Evolutionary conservation across 306 rosid species (phyloP).

Genomic region (Dryas octopetala): DNA sequence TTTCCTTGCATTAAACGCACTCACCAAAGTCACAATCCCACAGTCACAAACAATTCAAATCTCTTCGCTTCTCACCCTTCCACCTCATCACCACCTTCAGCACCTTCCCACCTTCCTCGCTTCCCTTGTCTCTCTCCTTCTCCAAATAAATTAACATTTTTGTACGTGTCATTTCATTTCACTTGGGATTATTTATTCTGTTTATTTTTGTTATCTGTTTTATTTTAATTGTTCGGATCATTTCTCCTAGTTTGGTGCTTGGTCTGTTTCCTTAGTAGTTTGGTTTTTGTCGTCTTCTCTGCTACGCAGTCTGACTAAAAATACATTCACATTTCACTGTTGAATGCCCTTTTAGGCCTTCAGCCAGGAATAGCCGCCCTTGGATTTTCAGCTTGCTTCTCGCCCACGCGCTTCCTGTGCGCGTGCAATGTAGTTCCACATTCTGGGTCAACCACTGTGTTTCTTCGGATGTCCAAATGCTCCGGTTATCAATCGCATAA

Average conservation of each 20-base stretch:
- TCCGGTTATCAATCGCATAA: background rate
- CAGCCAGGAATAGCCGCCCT: background rate
- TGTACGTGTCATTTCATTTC: background rate
- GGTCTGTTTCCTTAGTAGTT: background rate
- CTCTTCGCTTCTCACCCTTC: background rate
- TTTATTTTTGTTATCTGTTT: background rate
- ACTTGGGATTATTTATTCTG: background rate
- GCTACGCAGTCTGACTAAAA: background rate
- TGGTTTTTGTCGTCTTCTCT: slow-evolving; percentile 29
- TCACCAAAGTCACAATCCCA: slow-evolving; percentile 16
- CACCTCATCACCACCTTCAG: too few relatives aligned
- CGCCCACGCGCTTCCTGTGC: background rate
- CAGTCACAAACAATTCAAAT: background rate
- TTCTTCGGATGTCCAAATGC: background rate
- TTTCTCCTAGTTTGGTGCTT: background rate
- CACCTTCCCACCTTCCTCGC: slow-evolving; percentile 29
- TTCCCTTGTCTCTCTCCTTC: slow-evolving; percentile 7
- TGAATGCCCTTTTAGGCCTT: background rate
- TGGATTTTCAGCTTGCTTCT: background rate
- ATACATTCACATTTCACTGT: too few relatives aligned
- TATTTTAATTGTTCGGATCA: background rate
- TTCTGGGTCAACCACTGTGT: slow-evolving; percentile 1
- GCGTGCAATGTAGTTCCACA: background rate
- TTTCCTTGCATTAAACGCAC: slow-evolving; percentile 32
- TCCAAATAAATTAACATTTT: background rate